These are phyloP conservation scores for Sutorius australiensis DNA, from an alignment of 768 basidiomycete species.

Conservation along the genomic window DNA sequence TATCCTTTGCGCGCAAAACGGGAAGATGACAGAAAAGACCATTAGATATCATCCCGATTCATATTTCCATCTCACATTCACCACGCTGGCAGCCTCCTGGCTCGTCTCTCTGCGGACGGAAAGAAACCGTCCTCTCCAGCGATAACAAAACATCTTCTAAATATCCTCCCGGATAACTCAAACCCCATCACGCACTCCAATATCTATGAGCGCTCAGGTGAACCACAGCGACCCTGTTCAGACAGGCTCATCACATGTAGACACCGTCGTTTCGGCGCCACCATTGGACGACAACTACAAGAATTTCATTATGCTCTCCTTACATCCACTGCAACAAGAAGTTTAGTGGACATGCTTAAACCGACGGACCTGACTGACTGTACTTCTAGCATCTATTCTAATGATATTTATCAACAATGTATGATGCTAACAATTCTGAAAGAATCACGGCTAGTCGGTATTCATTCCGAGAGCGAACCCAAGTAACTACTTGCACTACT, in stretches of 20 bases:
- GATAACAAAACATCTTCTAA: constrained; percentile 59
- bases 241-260: constrained; percentile 31
- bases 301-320: constrained; percentile 59
- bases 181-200: constrained; percentile 82
- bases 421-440: constrained; percentile 6
- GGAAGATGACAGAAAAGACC: constrained; percentile 18
- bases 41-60: background rate
- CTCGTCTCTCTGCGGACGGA: constrained; percentile 30
- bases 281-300: constrained; percentile 56
- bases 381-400: background rate
- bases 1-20: constrained; percentile 12
- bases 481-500: constrained; percentile 43
- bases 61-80: background rate
- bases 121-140: constrained; percentile 37
- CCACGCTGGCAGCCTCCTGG: constrained; percentile 20
- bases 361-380: constrained; percentile 13
- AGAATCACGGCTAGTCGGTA: background rate
- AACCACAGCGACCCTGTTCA: constrained; percentile 9
- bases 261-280: constrained; percentile 59
- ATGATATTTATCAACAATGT: background rate
- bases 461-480: constrained; percentile 33
- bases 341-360: constrained; percentile 38
- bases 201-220: constrained; percentile 58
- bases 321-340: constrained; percentile 36
- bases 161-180: constrained; percentile 54